Evolutionary conservation across 2,329 filamentous ascomycete genomes (phyloP).

Genomic region (Neurospora crassa): DNA sequence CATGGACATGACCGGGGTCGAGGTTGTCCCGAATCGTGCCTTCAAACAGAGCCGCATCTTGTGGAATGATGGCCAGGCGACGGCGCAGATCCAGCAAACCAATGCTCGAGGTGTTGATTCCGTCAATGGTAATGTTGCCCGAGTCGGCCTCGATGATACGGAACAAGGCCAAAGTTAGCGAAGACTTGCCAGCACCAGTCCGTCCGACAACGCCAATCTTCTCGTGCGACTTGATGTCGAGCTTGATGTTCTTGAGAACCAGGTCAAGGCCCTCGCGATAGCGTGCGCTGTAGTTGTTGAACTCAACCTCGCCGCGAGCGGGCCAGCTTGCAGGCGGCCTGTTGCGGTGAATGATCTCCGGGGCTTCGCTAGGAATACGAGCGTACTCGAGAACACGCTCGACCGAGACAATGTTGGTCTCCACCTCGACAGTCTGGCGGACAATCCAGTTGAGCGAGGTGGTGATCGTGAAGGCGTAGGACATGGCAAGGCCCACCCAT

Average conservation of each 20-base stretch:
- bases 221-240: conserved; percentile 91
- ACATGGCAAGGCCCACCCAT: conserved; percentile 87
- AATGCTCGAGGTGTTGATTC: conserved; percentile 80
- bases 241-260: conserved; percentile 83
- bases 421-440: conserved; percentile 96
- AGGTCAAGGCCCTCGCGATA: conserved; percentile 86
- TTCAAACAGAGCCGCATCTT: conserved; percentile 86
- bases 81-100: conserved; percentile 81
- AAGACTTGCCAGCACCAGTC: conserved; percentile 93
- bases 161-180: conserved; percentile 85
- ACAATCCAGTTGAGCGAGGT: conserved; percentile 99
- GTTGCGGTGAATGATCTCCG: conserved; percentile 82
- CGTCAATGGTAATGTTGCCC: conserved; percentile 82
- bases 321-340: conserved; percentile 89
- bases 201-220: conserved; percentile 97
- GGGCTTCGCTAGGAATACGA: conserved; percentile 80
- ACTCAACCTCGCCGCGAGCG: conserved; percentile 74
- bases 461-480: conserved; percentile 93
- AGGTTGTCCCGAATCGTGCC: conserved; percentile 76
- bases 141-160: conserved; percentile 82
- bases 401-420: conserved; percentile 99
- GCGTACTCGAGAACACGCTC: conserved; percentile 97
- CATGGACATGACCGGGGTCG: conserved; percentile 87
- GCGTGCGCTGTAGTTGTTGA: conserved; percentile 88
- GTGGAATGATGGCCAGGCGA: conserved; percentile 90